These are phyloP conservation scores for Brettanomyces sp. DNA, from an alignment of 805 yeast genomes.

Conservation along the genomic window DNA sequence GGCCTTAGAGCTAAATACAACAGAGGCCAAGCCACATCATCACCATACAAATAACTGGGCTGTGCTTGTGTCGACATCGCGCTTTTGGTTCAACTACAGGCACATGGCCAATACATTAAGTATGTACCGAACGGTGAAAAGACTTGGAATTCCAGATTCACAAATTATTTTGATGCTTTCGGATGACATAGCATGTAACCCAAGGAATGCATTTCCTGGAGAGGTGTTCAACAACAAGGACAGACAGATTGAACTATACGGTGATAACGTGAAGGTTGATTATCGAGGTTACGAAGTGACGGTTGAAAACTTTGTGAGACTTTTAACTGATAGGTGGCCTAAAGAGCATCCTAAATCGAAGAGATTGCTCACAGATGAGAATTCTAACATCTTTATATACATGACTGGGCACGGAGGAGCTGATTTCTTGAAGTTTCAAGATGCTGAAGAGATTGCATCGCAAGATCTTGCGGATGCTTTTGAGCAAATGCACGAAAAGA, in stretches of 20 bases:
- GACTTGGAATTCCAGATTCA: constrained; percentile 95
- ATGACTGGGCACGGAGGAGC: constrained; percentile 99
- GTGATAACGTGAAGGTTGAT: constrained; percentile 92
- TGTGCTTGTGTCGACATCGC: constrained; percentile 86
- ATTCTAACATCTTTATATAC: constrained; percentile 87
- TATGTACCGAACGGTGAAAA: constrained; percentile 89
- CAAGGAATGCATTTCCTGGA: constrained; percentile 93
- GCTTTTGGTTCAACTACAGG: constrained; percentile 97
- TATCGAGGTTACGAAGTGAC: constrained; percentile 97
- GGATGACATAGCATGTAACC: constrained; percentile 95
- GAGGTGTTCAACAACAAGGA: constrained; percentile 91
- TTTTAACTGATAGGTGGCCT: constrained; percentile 93
- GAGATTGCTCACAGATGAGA: constrained; percentile 83
- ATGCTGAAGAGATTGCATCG: constrained; percentile 94
- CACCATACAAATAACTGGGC: constrained; percentile 66
- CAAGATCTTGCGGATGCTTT: constrained; percentile 96
- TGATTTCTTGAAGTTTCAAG: constrained; percentile 94
- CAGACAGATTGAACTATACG: constrained; percentile 85
- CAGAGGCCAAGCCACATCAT: constrained; percentile 1
- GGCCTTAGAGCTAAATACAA: background rate
- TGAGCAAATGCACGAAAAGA: constrained; percentile 93
- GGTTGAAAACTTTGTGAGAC: constrained; percentile 88
- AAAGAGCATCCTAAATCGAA: constrained; percentile 89
- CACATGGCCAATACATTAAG: constrained; percentile 96
- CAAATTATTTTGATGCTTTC: constrained; percentile 93